Percentiles rank a stretch among this genome's conserved stretches.
Conservation (phyloP, 1,284 basidiomycete species). For the Phellinidium pouzarii region DNA sequence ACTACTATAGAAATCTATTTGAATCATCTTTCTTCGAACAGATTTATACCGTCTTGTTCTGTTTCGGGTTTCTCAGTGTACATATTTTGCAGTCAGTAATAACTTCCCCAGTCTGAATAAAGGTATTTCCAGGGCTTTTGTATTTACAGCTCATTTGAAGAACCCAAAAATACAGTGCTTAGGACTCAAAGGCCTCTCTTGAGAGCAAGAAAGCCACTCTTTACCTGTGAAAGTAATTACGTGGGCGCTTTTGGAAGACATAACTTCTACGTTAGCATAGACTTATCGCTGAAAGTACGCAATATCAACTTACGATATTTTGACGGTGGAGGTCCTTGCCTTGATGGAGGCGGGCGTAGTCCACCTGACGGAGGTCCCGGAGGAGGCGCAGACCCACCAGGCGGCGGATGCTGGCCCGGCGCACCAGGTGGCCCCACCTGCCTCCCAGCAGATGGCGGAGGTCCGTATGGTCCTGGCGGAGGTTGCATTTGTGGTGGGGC, state of each 20-base stretch:
- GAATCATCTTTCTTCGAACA: no score
- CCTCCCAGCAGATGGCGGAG: conserved; percentile 17
- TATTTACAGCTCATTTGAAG: no score
- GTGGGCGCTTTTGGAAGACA: conserved; percentile 40
- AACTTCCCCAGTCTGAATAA: no score
- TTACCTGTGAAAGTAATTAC: background rate
- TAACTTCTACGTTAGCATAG: conserved; percentile 8
- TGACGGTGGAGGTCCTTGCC: conserved; percentile 48
- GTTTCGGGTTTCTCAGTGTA: no score
- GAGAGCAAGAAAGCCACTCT: no score
- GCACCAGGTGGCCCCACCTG: conserved; percentile 29
- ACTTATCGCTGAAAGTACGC: background rate
- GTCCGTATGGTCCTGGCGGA: conserved; percentile 17
- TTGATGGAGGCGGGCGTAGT: conserved; percentile 29
- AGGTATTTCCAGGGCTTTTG: no score
- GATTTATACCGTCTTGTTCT: no score
- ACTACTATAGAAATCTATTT: no score
- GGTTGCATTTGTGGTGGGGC: conserved; percentile 13
- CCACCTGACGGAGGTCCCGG: conserved; percentile 29
- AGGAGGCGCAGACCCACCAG: conserved; percentile 27
- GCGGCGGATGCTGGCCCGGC: conserved; percentile 24
- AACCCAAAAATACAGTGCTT: no score
- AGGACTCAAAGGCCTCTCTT: no score
- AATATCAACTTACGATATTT: conserved; percentile 75
- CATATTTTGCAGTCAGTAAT: no score